These are phyloP conservation scores for Alternaria incomplexa DNA, from an alignment of 2,329 filamentous ascomycete genomes.

Conservation along the genomic window DNA sequence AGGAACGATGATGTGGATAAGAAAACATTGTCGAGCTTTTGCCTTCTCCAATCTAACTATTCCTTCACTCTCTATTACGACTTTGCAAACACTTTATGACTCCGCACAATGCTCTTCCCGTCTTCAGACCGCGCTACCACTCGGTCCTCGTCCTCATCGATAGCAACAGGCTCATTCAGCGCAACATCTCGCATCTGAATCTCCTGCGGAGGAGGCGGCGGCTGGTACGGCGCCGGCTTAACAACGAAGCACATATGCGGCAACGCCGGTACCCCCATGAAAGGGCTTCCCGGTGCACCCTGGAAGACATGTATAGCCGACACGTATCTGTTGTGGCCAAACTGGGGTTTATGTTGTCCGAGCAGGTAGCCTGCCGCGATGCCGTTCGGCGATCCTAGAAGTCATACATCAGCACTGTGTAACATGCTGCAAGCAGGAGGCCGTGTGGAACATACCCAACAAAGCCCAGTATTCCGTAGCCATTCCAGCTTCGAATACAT, in stretches of 20 bases:
- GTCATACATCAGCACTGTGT: background rate
- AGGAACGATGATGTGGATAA: background rate
- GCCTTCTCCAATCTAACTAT: background rate
- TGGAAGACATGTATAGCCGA: slow-evolving; percentile 4
- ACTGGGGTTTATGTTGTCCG: slow-evolving; percentile 15
- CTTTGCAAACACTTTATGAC: background rate
- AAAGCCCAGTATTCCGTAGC: background rate
- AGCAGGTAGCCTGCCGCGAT: slow-evolving; percentile 9
- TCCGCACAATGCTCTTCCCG: background rate
- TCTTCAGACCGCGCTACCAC: background rate
- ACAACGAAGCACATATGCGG: background rate
- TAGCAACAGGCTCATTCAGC: background rate
- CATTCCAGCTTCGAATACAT: background rate
- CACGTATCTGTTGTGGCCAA: slow-evolving; percentile 14
- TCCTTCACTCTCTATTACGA: background rate
- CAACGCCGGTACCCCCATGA: background rate
- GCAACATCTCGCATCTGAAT: background rate
- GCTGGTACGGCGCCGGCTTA: background rate
- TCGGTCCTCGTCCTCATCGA: background rate
- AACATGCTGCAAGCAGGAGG: background rate
- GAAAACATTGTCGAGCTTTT: background rate
- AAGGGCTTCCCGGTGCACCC: background rate
- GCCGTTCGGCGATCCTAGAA: slow-evolving; percentile 12
- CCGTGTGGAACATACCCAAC: background rate
- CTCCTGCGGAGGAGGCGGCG: background rate